phyloP scores from a whole-genome alignment of 768 basidiomycete genomes.

The Suillus luteus region DNA sequence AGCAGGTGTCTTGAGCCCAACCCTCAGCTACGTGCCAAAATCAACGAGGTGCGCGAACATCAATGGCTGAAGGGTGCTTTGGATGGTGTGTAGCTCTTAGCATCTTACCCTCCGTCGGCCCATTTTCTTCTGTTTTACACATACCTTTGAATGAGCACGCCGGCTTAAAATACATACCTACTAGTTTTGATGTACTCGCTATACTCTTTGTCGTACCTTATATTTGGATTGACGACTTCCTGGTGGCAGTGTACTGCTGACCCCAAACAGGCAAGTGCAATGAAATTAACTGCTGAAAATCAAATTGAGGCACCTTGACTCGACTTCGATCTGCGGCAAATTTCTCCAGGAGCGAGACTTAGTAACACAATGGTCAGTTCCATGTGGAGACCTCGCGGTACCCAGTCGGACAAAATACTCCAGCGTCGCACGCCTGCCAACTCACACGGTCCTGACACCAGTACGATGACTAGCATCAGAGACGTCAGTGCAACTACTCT shows the following conservation, averaged over 20 bases:
- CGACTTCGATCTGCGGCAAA: background rate
- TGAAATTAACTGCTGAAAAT: background rate
- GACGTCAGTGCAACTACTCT: background rate
- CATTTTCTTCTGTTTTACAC: slow-evolving; percentile 4
- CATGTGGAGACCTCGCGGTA: background rate
- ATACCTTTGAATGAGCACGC: background rate
- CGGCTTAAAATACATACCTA: background rate
- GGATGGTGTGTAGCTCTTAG: slow-evolving; percentile 21
- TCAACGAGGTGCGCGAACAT: slow-evolving; percentile 79
- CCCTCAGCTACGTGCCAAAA: slow-evolving; percentile 76
- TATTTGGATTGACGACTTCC: background rate
- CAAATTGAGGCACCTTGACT: background rate
- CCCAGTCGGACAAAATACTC: background rate
- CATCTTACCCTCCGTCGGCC: background rate
- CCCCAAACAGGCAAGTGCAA: background rate
- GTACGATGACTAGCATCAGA: background rate
- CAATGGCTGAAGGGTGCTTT: slow-evolving; percentile 63
- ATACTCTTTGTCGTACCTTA: slow-evolving; percentile 3
- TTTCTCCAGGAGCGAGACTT: background rate
- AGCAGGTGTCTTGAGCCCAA: slow-evolving; percentile 82
- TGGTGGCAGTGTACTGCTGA: background rate
- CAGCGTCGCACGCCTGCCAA: background rate
- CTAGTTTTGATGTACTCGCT: slow-evolving; percentile 2
- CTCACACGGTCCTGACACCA: background rate
- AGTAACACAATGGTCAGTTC: background rate